Evolutionary conservation across 441 rosid species (phyloP).

Genomic region (Erodium moschatum): DNA sequence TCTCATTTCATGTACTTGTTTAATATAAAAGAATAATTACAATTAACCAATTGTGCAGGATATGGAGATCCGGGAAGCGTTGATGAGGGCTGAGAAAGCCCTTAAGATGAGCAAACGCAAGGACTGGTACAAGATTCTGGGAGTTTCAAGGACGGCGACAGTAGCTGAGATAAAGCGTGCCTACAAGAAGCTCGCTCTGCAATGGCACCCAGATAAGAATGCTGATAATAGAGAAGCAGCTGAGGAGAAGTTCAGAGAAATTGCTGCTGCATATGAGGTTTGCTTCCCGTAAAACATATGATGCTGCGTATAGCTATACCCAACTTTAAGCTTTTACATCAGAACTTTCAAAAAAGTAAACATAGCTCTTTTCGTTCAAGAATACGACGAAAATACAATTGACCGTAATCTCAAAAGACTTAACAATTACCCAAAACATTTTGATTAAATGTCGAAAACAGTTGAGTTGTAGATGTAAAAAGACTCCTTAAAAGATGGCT

Average conservation of each 20-base stretch:
- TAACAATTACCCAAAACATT: too few species aligned
- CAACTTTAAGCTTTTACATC: too few species aligned
- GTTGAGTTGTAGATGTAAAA: too few species aligned
- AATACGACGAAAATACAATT: too few species aligned
- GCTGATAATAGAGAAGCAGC: constrained; percentile 88
- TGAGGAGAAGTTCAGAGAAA: constrained; percentile 72
- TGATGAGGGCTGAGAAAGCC: constrained; percentile 83
- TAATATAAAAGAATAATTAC: too few species aligned
- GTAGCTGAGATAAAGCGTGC: constrained; percentile 77
- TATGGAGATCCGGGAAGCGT: constrained; percentile 61
- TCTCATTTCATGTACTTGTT: neutral
- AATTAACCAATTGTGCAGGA: constrained; percentile 38
- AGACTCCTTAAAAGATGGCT: too few species aligned
- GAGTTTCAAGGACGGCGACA: constrained; percentile 68
- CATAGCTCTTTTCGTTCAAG: too few species aligned
- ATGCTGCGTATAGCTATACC: too few species aligned
- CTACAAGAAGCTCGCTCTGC: constrained; percentile 87
- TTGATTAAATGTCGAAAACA: too few species aligned
- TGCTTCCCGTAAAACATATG: neutral
- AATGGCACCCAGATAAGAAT: constrained; percentile 98
- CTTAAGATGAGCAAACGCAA: constrained; percentile 90
- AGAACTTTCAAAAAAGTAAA: too few species aligned
- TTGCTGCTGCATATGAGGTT: constrained; percentile 96
- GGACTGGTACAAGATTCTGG: constrained; percentile 92
- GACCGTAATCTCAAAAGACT: too few species aligned